phyloP scores from a whole-genome alignment of 140 eudicot genomes.

The Bidens hawaiensis region DNA sequence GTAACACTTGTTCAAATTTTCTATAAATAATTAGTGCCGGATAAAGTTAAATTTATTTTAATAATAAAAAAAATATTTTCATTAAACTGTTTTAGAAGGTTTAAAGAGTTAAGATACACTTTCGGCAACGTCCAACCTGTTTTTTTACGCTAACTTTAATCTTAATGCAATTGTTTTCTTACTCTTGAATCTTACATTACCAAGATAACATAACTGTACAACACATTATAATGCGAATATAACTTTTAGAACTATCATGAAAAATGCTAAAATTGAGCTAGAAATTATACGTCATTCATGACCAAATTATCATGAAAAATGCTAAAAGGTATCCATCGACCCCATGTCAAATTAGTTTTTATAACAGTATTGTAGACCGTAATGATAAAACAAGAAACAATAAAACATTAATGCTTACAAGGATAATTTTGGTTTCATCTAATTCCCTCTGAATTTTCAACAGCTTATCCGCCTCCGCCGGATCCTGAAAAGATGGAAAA shows the following conservation, averaged over 20 bases:
- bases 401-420: conserved; percentile 20
- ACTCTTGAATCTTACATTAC: background rate
- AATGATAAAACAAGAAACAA: background rate
- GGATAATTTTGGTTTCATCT: conserved; percentile 42
- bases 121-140: background rate
- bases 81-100: background rate
- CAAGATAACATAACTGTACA: background rate
- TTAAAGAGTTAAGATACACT: background rate
- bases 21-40: background rate
- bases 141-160: background rate
- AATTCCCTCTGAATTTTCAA: conserved; percentile 40
- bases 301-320: background rate
- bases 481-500: conserved; percentile 20
- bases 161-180: background rate
- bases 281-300: background rate
- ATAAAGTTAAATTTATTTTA: no score
- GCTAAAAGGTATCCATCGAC: background rate
- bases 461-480: conserved; percentile 40
- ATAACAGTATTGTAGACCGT: background rate
- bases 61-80: background rate
- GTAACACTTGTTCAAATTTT: background rate
- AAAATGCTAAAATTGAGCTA: background rate
- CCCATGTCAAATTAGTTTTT: background rate
- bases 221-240: background rate
- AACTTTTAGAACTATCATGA: no score